Base-by-base conservation (phyloP, 164 flowering plant genomes). In the Magnolia officinalis region DNA sequence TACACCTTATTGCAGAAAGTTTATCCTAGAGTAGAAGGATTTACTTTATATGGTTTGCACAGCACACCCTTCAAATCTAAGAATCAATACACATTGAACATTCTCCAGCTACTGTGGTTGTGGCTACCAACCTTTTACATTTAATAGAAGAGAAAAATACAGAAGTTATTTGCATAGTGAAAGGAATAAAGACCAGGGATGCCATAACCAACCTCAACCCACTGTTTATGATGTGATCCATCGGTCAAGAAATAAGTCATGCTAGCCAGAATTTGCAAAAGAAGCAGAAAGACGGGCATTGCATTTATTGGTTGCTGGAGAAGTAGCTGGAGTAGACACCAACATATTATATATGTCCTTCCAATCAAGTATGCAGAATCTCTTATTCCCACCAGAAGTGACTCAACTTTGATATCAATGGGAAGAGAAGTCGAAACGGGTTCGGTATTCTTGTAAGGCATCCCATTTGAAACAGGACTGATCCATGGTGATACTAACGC, bases 291-390 rank as follows among this genome's bases (percentile, higher is more conserved):
- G n/a, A 91, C 68, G 8, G 97, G 93, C 82, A 86, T 78, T 49
- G 99, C 82, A 81, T 96, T 91, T 70, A 86, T 74, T 58, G 94
- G 93, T 75, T 92, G 92, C 78, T 96, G 99, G 58, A 93, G 87
- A 82, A 96, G 83, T 23, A 93, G 81, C 81, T 94, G 99, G 80
- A 96, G 88, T 75, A 92, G 89, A 87, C 93, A 91, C 98, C 97
- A 96, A 65, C 79, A 86, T 21, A 80, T 68, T 31, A 88, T 76
- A 74, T 85, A 92, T 72, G 86, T 83, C 88, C 87, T 87, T 72
- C 98, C 99, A 80, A 82, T 88, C 63, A 89, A 75, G 79, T 76
- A 86, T 13, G 84, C 50, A 74, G 83, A 80, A 81, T 80, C 86
- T 78, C 80, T 86, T 21, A 89, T 23, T 61, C 82, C 89, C 23